Percentiles rank a stretch among this genome's conserved stretches.
These are phyloP conservation scores for Aspergillus fischeri DNA, from an alignment of 2,329 filamentous ascomycete genomes.

Conservation along the genomic window DNA sequence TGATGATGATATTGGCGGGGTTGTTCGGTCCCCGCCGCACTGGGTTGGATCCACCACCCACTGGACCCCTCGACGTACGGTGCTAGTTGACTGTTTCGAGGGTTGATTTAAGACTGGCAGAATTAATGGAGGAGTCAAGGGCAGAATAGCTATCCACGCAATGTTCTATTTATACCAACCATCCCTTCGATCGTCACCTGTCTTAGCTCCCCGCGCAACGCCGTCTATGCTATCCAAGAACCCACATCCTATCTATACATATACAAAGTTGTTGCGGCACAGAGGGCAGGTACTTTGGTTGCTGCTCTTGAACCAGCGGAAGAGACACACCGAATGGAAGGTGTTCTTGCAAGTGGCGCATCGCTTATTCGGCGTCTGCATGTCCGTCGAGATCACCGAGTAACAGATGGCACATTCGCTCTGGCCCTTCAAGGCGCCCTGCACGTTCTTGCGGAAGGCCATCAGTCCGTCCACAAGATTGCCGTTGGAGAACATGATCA, in stretches of 20 bases:
- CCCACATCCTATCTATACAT: conserved; percentile 35
- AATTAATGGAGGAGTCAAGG: not conserved
- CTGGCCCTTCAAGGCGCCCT: conserved; percentile 84
- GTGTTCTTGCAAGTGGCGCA: conserved; percentile 91
- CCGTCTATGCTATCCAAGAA: conserved; percentile 9
- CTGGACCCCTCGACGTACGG: not conserved
- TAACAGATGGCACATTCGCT: conserved; percentile 97
- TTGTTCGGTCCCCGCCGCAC: not conserved
- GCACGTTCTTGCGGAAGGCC: conserved; percentile 81
- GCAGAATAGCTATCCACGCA: not conserved
- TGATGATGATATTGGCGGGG: conserved; percentile 14
- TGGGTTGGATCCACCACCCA: not conserved
- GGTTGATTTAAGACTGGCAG: not conserved
- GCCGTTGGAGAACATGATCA: conserved; percentile 89
- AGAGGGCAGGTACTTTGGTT: conserved; percentile 88
- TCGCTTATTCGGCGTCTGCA: conserved; percentile 84
- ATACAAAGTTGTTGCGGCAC: conserved; percentile 81
- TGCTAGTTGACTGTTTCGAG: not conserved
- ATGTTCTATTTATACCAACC: not conserved
- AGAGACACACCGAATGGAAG: conserved; percentile 86
- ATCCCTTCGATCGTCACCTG: not conserved
- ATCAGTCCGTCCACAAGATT: conserved; percentile 81
- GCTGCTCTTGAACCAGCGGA: conserved; percentile 95
- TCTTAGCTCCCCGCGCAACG: not conserved
- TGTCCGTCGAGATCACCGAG: conserved; percentile 83